Evolutionary conservation across 495 filamentous ascomycete genomes (phyloP).

Genomic region (Rhypophila decipiens): DNA sequence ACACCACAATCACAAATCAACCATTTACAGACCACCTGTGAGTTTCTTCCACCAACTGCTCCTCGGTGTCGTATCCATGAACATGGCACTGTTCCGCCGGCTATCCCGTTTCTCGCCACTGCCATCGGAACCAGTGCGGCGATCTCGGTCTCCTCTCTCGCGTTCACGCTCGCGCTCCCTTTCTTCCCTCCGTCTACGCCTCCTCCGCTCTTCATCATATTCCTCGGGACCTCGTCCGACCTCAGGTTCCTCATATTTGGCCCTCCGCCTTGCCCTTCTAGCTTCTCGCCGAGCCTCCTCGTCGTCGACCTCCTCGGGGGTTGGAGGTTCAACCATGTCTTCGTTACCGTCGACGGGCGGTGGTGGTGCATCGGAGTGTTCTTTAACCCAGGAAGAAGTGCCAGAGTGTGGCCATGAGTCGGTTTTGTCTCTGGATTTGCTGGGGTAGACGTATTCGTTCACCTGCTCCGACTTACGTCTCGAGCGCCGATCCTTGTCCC

Average conservation of each 20-base stretch:
- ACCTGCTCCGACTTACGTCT: conserved; percentile 26
- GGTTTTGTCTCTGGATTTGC: conserved; percentile 33
- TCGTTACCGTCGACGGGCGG: conserved; percentile 34
- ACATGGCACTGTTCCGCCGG: conserved; percentile 26
- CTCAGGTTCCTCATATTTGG: conserved; percentile 35
- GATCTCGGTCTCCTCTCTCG: conserved; percentile 11
- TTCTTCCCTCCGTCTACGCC: conserved; percentile 41
- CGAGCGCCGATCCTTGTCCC: conserved; percentile 14
- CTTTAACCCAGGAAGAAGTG: conserved; percentile 54
- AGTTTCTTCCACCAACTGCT: conserved; percentile 52
- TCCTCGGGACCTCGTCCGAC: conserved; percentile 23
- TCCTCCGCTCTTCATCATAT: conserved; percentile 39
- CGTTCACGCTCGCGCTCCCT: conserved; percentile 16
- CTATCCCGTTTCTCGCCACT: conserved; percentile 35
- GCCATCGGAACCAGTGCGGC: conserved; percentile 36
- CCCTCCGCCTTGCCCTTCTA: conserved; percentile 33
- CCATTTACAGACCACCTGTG: too few relatives aligned
- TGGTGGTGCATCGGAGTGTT: conserved; percentile 51
- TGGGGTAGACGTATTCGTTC: conserved; percentile 41
- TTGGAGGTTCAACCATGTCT: conserved; percentile 13
- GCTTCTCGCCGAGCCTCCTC: conserved; percentile 39
- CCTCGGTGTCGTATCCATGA: conserved; percentile 39
- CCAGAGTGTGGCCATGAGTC: conserved; percentile 48
- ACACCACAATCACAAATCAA: too few relatives aligned
- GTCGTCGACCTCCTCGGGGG: conserved; percentile 28